Evolutionary conservation across 148 eudicot species (phyloP), one percentile per base, ranked within the genome.

Genomic region (Heliosperma pusillum): DNA sequence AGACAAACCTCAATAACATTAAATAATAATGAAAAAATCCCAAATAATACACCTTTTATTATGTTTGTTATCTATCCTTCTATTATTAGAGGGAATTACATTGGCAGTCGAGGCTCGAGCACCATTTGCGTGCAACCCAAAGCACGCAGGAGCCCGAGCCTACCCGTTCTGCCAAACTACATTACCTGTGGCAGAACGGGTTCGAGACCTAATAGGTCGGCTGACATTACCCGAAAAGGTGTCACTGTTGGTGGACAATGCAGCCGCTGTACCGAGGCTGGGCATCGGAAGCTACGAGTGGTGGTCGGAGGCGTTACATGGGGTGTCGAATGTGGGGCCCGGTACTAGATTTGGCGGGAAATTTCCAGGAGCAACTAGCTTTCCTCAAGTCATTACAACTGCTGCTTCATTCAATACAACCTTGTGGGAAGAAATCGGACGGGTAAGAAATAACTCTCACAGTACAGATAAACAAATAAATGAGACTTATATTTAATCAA

Each of bases 301-400:
- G 98, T 94, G 98, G 98, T 94, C 98, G 66, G 98, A 94, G 84
- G 98, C 97, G 21, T 86, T 94, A 70, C 97, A 94, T 27, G 98
- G 98, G 5, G 91, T 94, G 53, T 92, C 98, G 0, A 81, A 94
- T 79, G 93, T 92, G 53, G 98, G 98, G 0, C 97, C 97, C 4
- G 98, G 98, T 58, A 88, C 93, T 1, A 86, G 74, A 55, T 94
- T 94, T 74, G 96, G 89, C 27, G 98, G 93, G 24, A 87, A 86
- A 3, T 90, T 89, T 59, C 97, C 92, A 0, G 91, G 78, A 2
- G 97, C 98, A 36, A 94, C 98, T n/a, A 92, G 90, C 71, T 94
- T 94, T 72, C 98, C 98, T 25, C 97, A 92, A 60, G 98, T 94
- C 3, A 94, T 94, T 52, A 79, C 93, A 29, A 91, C 92, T 27